These are phyloP conservation scores for Salicornia ramosissima DNA, from an alignment of 148 eudicot genomes.

Conservation along the genomic window DNA sequence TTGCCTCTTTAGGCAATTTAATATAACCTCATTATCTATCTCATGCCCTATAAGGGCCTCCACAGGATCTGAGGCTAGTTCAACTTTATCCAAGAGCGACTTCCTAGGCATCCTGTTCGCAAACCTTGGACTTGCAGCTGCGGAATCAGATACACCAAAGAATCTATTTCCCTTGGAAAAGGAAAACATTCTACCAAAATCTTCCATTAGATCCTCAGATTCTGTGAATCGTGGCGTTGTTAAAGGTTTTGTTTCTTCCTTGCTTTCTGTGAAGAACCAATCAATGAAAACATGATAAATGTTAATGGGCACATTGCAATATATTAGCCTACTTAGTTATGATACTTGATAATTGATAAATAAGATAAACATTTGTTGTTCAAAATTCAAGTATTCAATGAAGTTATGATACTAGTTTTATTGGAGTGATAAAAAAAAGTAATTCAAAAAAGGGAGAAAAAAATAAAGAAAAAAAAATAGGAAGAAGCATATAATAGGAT, in stretches of 20 bases:
- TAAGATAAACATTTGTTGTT: too few species aligned
- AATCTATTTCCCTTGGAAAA: conserved; percentile 49
- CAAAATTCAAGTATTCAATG: too few species aligned
- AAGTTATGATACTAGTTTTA: too few species aligned
- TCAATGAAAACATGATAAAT: not conserved
- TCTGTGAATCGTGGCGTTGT: conserved; percentile 41
- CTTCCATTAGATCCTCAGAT: conserved; percentile 44
- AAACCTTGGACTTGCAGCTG: conserved; percentile 61
- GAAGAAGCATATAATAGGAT: not conserved
- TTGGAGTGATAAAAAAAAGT: too few species aligned
- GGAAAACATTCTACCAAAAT: conserved; percentile 42
- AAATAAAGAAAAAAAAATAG: not conserved
- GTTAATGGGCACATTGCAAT: too few species aligned
- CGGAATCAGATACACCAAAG: conserved; percentile 58
- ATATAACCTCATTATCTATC: conserved; percentile 42
- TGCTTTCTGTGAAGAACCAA: conserved; percentile 18
- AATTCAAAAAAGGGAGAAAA: not conserved
- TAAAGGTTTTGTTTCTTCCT: conserved; percentile 44
- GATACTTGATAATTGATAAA: too few species aligned
- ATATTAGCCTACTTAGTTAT: too few species aligned
- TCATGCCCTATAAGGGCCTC: conserved; percentile 37
- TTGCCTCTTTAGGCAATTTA: conserved; percentile 54
- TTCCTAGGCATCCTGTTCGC: conserved; percentile 45
- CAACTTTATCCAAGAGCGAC: conserved; percentile 45
- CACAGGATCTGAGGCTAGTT: conserved; percentile 40